Conservation (phyloP, 805 yeast species). For the Spencermartinsiella europaea region DNA sequence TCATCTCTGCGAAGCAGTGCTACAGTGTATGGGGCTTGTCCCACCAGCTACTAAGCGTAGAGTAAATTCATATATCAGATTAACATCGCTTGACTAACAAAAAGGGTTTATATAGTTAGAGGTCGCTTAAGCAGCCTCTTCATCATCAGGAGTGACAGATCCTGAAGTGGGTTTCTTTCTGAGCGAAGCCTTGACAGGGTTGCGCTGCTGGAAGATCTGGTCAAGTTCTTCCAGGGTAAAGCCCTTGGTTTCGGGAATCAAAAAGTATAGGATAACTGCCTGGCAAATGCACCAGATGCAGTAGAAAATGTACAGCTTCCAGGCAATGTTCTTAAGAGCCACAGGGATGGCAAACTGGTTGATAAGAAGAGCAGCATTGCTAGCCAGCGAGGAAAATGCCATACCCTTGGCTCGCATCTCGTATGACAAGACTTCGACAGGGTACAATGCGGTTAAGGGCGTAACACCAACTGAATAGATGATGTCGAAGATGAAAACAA, state of each 20-base stretch:
- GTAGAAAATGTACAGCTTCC: slow-evolving; percentile 32
- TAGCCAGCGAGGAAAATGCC: slow-evolving; percentile 26
- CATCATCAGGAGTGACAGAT: no score
- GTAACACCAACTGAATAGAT: slow-evolving; percentile 30
- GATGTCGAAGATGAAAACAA: slow-evolving; percentile 15
- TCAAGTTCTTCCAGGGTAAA: slow-evolving; percentile 76
- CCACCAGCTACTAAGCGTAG: no score
- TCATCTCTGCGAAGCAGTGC: no score
- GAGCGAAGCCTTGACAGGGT: slow-evolving; percentile 17
- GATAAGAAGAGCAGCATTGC: slow-evolving; percentile 30
- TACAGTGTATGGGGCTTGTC: no score
- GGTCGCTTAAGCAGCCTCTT: no score
- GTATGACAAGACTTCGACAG: slow-evolving; percentile 29
- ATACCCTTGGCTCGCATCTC: slow-evolving; percentile 30
- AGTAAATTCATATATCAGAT: no score
- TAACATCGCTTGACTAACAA: no score
- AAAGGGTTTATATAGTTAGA: no score
- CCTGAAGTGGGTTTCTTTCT: slow-evolving; percentile 6
- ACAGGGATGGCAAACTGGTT: slow-evolving; percentile 25
- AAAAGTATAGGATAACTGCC: slow-evolving; percentile 50
- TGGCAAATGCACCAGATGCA: slow-evolving; percentile 30
- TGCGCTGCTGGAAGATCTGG: slow-evolving; percentile 37
- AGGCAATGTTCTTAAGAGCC: slow-evolving; percentile 32
- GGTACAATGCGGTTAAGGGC: slow-evolving; percentile 36
- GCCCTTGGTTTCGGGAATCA: slow-evolving; percentile 72